Conservation (phyloP, 306 rosid genomes). For the Glycine tomentella region DNA sequence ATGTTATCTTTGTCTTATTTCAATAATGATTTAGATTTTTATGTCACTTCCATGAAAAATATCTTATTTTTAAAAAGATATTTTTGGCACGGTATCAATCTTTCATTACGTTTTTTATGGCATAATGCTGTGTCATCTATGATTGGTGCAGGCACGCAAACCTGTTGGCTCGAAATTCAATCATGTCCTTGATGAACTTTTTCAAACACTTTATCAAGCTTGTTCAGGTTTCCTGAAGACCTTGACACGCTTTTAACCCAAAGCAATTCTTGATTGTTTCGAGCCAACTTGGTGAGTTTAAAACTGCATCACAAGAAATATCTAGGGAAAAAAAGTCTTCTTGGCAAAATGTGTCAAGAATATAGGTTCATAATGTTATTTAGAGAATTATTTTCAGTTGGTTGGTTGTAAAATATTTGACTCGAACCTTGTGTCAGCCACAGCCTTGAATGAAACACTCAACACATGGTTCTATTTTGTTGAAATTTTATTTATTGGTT, state of each 20-base stretch:
- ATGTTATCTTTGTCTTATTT: conserved; percentile 19
- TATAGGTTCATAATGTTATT: conserved; percentile 14
- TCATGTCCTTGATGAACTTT: conserved; percentile 64
- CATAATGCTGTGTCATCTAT: conserved; percentile 53
- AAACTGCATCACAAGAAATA: conserved; percentile 25
- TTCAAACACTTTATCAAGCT: conserved; percentile 57
- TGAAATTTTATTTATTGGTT: conserved; percentile 12
- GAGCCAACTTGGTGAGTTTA: conserved; percentile 79
- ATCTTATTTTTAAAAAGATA: not conserved
- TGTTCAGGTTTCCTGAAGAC: conserved; percentile 76
- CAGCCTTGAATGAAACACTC: conserved; percentile 32
- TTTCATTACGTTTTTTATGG: conserved; percentile 15
- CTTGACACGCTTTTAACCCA: conserved; percentile 66
- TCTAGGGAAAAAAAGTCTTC: conserved; percentile 7
- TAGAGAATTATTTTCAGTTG: conserved; percentile 31
- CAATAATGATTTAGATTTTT: not conserved
- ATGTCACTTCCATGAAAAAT: not conserved
- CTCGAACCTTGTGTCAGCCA: conserved; percentile 20
- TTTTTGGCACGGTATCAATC: not conserved
- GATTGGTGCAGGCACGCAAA: conserved; percentile 69
- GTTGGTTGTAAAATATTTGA: conserved; percentile 33
- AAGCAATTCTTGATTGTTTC: conserved; percentile 64
- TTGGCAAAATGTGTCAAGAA: conserved; percentile 34
- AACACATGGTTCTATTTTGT: conserved; percentile 6
- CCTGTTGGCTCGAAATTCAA: conserved; percentile 87